Percentiles rank a stretch among this genome's conserved stretches.
These are phyloP conservation scores for Debaryomyces coudertii DNA, from an alignment of 1,139 yeast species.

Conservation along the genomic window DNA sequence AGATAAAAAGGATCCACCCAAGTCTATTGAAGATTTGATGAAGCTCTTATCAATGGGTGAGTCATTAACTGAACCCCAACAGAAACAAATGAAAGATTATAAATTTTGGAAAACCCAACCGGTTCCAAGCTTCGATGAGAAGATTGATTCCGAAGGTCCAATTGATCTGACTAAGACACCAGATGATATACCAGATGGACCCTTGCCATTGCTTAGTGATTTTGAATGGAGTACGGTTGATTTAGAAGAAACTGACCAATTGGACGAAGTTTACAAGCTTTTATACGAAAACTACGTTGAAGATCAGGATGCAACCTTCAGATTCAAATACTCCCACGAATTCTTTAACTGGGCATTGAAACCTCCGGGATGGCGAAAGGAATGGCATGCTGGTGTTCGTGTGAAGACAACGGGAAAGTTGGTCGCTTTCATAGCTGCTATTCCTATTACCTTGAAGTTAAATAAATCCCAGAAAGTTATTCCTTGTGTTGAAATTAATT, in stretches of 20 bases:
- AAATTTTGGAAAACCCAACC: conserved; percentile 99
- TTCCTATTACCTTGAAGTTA: conserved; percentile 73
- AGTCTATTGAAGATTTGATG: conserved; percentile 53
- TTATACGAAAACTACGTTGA: conserved; percentile 92
- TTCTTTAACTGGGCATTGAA: conserved; percentile 92
- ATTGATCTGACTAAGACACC: conserved; percentile 70
- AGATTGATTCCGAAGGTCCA: conserved; percentile 75
- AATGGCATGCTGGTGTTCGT: conserved; percentile 94
- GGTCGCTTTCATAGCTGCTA: conserved; percentile 91
- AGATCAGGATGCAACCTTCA: conserved; percentile 87
- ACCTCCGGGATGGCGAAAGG: conserved; percentile 89
- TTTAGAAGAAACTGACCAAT: conserved; percentile 56
- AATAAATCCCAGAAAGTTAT: conserved; percentile 53
- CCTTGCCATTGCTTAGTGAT: conserved; percentile 71
- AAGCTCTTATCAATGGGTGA: conserved; percentile 57
- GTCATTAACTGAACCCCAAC: conserved; percentile 55
- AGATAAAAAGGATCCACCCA: conserved; percentile 21
- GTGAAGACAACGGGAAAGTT: conserved; percentile 75
- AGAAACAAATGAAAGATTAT: conserved; percentile 79
- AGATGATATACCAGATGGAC: conserved; percentile 68
- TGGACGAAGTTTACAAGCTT: conserved; percentile 75
- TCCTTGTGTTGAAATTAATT: conserved; percentile 86
- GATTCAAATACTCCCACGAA: conserved; percentile 84
- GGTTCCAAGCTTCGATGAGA: conserved; percentile 75
- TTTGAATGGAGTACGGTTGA: conserved; percentile 91